A percentile compares a stretch with the other conserved stretches of the same genome.
These are phyloP conservation scores for Trametes cingulata DNA, from an alignment of 768 basidiomycete genomes.

Conservation along the genomic window DNA sequence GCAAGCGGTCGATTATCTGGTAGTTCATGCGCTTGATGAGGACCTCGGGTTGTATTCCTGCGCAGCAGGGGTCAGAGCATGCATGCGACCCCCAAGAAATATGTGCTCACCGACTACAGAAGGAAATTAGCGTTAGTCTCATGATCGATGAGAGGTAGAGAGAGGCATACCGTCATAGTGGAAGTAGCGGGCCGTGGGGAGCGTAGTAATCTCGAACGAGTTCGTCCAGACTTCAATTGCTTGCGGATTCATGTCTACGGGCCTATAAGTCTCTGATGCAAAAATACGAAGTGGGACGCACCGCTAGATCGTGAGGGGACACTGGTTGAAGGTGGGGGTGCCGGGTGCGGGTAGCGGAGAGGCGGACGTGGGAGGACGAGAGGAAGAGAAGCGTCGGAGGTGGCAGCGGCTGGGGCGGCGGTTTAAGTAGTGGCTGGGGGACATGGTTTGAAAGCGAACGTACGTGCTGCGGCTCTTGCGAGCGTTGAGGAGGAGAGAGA, in stretches of 20 bases:
- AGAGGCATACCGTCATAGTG: conserved; percentile 25
- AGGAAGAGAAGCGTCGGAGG: background rate
- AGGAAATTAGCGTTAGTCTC: background rate
- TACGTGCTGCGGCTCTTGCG: background rate
- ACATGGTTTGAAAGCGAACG: conserved; percentile 7
- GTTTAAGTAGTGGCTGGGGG: background rate
- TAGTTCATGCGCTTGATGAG: conserved; percentile 3
- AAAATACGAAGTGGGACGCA: background rate
- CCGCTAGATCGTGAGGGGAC: background rate
- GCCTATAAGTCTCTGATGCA: background rate
- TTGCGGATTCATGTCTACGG: background rate
- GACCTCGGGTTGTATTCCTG: conserved; percentile 3
- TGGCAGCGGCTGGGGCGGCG: background rate
- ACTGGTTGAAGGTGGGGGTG: background rate
- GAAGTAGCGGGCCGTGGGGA: conserved; percentile 24
- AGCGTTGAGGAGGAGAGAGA: background rate
- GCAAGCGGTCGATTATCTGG: conserved; percentile 17
- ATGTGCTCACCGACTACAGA: conserved; percentile 11
- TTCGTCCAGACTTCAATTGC: conserved; percentile 35
- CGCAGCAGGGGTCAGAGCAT: background rate
- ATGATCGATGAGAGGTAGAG: background rate
- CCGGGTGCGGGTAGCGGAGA: background rate
- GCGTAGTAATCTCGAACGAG: conserved; percentile 32
- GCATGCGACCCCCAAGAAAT: background rate
- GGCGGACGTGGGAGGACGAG: background rate